Percentiles rank a stretch among this genome's conserved stretches.
Conservation (phyloP, 345 rosid genomes). For the Anastatica hierochuntica region DNA sequence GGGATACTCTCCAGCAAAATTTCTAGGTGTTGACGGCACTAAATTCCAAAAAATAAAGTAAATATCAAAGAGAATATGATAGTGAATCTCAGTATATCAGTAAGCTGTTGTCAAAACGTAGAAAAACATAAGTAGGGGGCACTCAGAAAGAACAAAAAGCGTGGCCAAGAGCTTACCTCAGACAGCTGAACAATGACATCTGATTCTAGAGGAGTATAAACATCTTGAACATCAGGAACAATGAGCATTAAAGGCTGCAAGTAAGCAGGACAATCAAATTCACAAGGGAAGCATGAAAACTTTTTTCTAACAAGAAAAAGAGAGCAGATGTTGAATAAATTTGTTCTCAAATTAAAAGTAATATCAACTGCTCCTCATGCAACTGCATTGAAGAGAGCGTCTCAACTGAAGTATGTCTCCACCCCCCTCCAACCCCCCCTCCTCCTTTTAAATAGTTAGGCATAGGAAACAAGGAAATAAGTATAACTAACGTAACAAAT, state of each 20-base stretch:
- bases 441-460: neutral
- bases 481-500: neutral
- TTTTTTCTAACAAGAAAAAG: neutral
- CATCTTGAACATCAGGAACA: constrained; percentile 96
- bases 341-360: neutral
- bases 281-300: neutral
- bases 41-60: constrained; percentile 17
- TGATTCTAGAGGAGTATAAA: constrained; percentile 85
- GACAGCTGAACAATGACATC: constrained; percentile 88
- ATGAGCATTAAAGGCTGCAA: constrained; percentile 98
- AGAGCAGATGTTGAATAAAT: neutral
- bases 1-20: constrained; percentile 92
- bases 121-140: neutral
- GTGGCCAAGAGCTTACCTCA: constrained; percentile 48
- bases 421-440: too few relatives aligned
- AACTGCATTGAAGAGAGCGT: neutral
- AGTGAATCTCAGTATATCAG: neutral
- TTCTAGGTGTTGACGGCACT: constrained; percentile 97
- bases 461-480: constrained; percentile 1
- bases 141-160: neutral
- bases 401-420: constrained; percentile 6
- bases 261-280: constrained; percentile 7
- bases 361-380: neutral
- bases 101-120: neutral
- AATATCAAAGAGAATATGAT: neutral